phyloP scores from a whole-genome alignment of 2,329 filamentous ascomycete genomes.

The Xylaria sp. region DNA sequence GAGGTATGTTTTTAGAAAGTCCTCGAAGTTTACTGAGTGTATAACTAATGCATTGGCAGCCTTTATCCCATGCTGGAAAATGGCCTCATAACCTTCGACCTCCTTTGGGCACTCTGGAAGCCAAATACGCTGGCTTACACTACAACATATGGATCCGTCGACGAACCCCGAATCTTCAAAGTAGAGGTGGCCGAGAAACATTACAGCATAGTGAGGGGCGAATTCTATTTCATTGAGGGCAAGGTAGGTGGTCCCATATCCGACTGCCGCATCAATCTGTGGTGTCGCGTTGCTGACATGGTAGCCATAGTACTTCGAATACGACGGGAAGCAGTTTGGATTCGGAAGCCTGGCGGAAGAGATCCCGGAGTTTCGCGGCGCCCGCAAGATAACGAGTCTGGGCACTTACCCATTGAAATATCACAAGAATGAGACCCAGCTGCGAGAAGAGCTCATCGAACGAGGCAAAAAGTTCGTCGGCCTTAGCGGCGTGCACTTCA shows the following conservation, averaged over 20 bases:
- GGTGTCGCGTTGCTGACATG: conserved; percentile 3
- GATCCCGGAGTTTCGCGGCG: conserved; percentile 76
- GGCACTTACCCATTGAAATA: conserved; percentile 78
- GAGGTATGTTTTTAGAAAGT: conserved; percentile 37
- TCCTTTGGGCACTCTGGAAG: conserved; percentile 88
- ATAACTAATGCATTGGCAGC: conserved; percentile 41
- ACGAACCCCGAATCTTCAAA: conserved; percentile 82
- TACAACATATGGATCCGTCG: conserved; percentile 73
- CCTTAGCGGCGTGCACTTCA: conserved; percentile 82
- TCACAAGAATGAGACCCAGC: conserved; percentile 69
- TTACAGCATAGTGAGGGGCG: conserved; percentile 67
- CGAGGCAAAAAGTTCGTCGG: conserved; percentile 83
- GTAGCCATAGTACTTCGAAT: conserved; percentile 71
- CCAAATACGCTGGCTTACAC: conserved; percentile 80
- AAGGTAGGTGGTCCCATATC: conserved; percentile 40
- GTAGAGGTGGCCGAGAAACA: conserved; percentile 76
- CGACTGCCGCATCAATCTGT: background rate
- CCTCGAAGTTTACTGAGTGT: background rate
- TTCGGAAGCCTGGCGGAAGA: conserved; percentile 71
- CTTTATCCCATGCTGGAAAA: conserved; percentile 79
- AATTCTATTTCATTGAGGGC: conserved; percentile 77
- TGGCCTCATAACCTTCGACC: conserved; percentile 84
- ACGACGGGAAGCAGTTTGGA: conserved; percentile 84
- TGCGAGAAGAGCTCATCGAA: conserved; percentile 71
- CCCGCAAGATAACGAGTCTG: conserved; percentile 79